phyloP scores from a whole-genome alignment of 2,329 filamentous ascomycete species.

The Talaromyces sp. region DNA sequence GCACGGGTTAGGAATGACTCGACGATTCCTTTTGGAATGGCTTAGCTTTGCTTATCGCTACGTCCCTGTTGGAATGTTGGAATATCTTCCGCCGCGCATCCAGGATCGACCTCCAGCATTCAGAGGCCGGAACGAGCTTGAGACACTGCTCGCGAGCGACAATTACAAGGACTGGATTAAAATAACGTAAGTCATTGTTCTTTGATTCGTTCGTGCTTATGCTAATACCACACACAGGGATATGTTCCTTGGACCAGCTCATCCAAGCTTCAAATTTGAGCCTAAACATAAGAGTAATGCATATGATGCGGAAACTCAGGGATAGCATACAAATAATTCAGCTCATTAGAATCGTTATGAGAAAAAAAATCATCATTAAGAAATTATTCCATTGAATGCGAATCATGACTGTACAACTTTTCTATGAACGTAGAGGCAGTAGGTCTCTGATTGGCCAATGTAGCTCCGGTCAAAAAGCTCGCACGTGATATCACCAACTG shows the following conservation, averaged over 20 bases:
- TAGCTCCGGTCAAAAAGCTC: neutral
- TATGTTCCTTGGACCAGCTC: conserved; percentile 92
- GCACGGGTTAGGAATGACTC: conserved; percentile 81
- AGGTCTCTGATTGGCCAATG: conserved; percentile 3
- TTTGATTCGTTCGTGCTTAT: neutral
- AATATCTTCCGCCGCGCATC: conserved; percentile 78
- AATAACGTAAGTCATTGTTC: conserved; percentile 65
- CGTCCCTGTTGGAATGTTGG: conserved; percentile 80
- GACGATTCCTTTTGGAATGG: conserved; percentile 92
- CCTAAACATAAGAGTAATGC: conserved; percentile 96
- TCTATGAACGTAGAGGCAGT: neutral
- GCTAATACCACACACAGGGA: conserved; percentile 55
- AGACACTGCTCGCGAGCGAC: conserved; percentile 83
- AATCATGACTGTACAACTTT: neutral
- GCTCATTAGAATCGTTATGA: neutral
- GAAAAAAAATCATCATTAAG: neutral
- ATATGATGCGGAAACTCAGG: conserved; percentile 76
- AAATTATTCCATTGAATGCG: too few relatives aligned
- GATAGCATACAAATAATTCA: conserved; percentile 36
- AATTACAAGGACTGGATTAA: conserved; percentile 99
- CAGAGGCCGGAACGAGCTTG: conserved; percentile 78
- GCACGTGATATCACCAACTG: conserved; percentile 5
- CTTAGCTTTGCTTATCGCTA: conserved; percentile 91
- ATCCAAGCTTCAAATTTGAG: conserved; percentile 86
- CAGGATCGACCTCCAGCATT: conserved; percentile 86